phyloP scores from a whole-genome alignment of 169 alveolate species.

The Cryptosporidium ubiquitum region DNA sequence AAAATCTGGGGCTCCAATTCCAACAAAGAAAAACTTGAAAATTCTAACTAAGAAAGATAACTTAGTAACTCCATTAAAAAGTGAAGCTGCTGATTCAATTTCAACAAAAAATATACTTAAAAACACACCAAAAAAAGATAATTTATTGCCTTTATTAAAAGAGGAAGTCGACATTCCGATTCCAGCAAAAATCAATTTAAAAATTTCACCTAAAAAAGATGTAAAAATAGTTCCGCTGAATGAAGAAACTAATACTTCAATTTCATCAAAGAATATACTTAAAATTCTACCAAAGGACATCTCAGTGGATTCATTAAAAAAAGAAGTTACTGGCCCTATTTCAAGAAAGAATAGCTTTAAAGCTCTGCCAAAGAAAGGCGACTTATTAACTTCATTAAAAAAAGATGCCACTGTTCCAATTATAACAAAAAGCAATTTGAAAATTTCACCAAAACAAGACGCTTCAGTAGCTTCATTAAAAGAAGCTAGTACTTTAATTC shows the following conservation, averaged over 20 bases:
- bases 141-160: not conserved
- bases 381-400: not conserved
- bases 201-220: not conserved
- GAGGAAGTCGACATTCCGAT: not conserved
- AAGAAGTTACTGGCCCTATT: not conserved
- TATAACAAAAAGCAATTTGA: not conserved
- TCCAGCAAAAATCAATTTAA: not conserved
- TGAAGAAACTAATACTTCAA: not conserved
- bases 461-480: not conserved
- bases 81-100: not conserved
- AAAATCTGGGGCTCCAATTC: not conserved
- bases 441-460: not conserved
- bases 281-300: not conserved
- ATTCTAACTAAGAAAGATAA: not conserved
- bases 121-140: not conserved
- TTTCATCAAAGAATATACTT: too few relatives aligned
- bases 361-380: not conserved
- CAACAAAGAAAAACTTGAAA: not conserved
- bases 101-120: not conserved
- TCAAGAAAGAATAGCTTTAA: not conserved
- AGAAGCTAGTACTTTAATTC: not conserved
- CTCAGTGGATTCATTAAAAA: not conserved
- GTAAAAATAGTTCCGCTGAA: not conserved
- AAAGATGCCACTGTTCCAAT: not conserved
- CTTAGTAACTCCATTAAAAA: not conserved